These are phyloP conservation scores for Spergularia marina DNA, from an alignment of 148 eudicot species.

Conservation along the genomic window DNA sequence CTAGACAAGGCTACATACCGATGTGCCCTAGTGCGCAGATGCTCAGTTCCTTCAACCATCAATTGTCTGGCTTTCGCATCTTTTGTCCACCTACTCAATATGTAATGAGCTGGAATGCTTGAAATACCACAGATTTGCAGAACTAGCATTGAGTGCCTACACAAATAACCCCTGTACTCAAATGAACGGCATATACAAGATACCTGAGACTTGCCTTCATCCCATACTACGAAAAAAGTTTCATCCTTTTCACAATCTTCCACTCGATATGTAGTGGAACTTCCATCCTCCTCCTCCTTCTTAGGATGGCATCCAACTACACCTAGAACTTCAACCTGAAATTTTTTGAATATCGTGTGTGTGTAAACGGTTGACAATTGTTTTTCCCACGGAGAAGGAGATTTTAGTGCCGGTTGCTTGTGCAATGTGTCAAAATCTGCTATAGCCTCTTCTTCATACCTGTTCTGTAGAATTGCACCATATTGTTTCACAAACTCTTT, in stretches of 20 bases:
- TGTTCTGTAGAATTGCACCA: constrained; percentile 43
- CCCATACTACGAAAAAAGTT: constrained; percentile 45
- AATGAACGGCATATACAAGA: constrained; percentile 55
- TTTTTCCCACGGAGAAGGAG: constrained; percentile 62
- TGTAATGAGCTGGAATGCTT: constrained; percentile 47
- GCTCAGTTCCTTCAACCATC: constrained; percentile 30
- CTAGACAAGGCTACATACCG: constrained; percentile 46
- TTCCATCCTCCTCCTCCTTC: constrained; percentile 36
- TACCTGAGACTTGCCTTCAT: constrained; percentile 39
- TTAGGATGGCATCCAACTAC: constrained; percentile 60
- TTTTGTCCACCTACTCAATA: constrained; percentile 51
- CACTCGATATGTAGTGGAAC: constrained; percentile 38
- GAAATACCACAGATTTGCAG: constrained; percentile 52
- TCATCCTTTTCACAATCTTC: constrained; percentile 52
- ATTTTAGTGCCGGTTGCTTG: constrained; percentile 54
- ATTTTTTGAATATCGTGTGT: constrained; percentile 51
- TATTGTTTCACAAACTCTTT: constrained; percentile 55
- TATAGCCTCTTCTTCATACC: constrained; percentile 50
- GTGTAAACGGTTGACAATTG: constrained; percentile 54
- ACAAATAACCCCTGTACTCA: constrained; percentile 46
- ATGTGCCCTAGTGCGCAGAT: constrained; percentile 41
- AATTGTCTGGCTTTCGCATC: constrained; percentile 40
- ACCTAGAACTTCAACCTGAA: constrained; percentile 59
- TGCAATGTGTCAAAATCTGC: constrained; percentile 61
- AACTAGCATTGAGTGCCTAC: constrained; percentile 55